Evolutionary conservation across 2,329 filamentous ascomycete genomes (phyloP), one percentile per base, ranked within the genome.

Genomic region (Bipolaris cookei): DNA sequence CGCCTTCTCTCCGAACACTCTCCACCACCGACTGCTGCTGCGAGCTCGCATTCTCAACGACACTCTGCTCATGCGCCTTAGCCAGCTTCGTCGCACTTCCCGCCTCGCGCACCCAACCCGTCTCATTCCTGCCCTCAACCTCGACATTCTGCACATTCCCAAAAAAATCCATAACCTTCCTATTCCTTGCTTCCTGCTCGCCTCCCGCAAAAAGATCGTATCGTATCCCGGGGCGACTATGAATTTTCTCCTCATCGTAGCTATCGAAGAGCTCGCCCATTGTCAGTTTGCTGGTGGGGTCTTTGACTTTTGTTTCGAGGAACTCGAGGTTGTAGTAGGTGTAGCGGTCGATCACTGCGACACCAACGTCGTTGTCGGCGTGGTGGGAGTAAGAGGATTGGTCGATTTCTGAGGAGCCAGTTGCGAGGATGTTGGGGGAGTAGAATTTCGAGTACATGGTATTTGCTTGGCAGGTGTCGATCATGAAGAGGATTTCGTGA

Each of bases 371-470:
- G 77, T 94, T 96, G 78, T 99, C 95, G 54, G 95, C 95, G 76
- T 99, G 95, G 79, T 99, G 95, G 1, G 91, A 96, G 79, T 99
- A 99, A 0, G 91, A 96, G 4, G 92, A 97, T 77, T 99, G 91
- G 74, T 98, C 94, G 59, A 98, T 89, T 76, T 95, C 92, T 3
- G 91, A 96, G 30, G 91, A 96, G n/a, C 95, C 95, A 0, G 96
- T 99, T 0, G 95, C 95, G 70, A 99, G 92, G 70, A 99, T 97
- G 72, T 98, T 98, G 45, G 94, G 94, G 4, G 92, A 96, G 82
- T 99, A 99, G 72, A 99, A 91, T 69, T 97, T 94, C 74, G 89
- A 94, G 80, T 97, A 99, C 92, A 99, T 97, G 30, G 95, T 99
- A 77, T 99, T 99, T 53, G 95, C 95, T 80, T 99, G 95, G 80